Evolutionary conservation across 2,329 filamentous ascomycete species (phyloP), one percentile per base, ranked within the genome.

Genomic region (Lasiodiplodia gonubiensis): DNA sequence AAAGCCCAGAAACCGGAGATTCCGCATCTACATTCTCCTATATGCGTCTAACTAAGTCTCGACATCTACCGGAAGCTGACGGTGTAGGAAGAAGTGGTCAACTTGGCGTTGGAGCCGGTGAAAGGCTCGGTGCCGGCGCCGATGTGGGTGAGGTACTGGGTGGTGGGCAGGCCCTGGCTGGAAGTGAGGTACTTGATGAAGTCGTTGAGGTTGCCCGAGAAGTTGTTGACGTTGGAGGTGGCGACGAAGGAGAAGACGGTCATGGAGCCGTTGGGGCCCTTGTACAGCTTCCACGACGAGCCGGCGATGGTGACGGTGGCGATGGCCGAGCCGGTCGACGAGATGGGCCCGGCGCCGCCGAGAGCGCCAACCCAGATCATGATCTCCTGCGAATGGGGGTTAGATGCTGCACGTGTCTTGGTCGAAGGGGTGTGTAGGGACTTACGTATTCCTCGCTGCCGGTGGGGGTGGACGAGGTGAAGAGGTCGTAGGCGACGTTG

Each of bases 361-460:
- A 88, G 76, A 30, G 85, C 85, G 4, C 80, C 84, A 54, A 89
- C 80, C 88, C 88, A 90, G 70, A 90, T 83, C 88, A 90, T 90
- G 71, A 90, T 80, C 77, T 63, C 59, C 57, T 61, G 12, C 27
- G 11, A 27, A n/a, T 10, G 14, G 21, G 49, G 49, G 23, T 52
- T 2, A 52, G 48, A 2, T 49, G 3, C 4, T 11, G 48, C n/a
- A 46, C 42, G 30, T 42, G 39, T 7, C 1, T 2, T 2, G 12
- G 37, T 1, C 2, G 37, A 18, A 42, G 3, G 37, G 0, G 1
- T 14, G 37, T 16, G 37, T 3, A 3, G 16, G 5, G 12, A 48
- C 57, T 46, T 61, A 61, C 57, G 23, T 51, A 63, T 39, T 63
- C 42, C 59, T 90, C 88, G 72, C 86, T 89, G 71, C 86, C 80